Evolutionary conservation across 805 yeast species (phyloP).

Genomic region (Candida sonorensis): DNA sequence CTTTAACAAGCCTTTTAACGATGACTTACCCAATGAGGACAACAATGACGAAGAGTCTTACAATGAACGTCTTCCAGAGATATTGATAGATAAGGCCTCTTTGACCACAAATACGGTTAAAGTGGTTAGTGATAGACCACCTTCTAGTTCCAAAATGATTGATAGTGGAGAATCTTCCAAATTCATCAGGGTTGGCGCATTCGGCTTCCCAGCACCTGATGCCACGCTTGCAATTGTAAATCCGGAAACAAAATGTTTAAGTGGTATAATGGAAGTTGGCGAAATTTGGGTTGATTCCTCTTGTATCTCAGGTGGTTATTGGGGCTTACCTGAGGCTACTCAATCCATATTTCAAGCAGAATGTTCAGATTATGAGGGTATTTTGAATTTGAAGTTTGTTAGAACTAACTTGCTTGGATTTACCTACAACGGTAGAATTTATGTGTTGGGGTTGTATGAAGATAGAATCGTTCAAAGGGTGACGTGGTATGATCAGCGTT

Average conservation of each 20-base stretch:
- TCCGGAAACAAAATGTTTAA: constrained; percentile 78
- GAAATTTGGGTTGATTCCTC: constrained; percentile 98
- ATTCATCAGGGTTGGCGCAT: constrained; percentile 73
- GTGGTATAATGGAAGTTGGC: constrained; percentile 76
- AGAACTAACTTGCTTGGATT: constrained; percentile 92
- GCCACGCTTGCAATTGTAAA: constrained; percentile 90
- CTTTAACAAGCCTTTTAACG: constrained; percentile 29
- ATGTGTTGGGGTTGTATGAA: constrained; percentile 83
- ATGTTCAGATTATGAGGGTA: constrained; percentile 66
- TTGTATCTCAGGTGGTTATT: constrained; percentile 83
- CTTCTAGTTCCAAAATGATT: constrained; percentile 39
- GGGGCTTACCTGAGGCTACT: constrained; percentile 64
- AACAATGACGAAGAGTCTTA: constrained; percentile 17
- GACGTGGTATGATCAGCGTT: constrained; percentile 54
- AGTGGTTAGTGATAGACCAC: constrained; percentile 54
- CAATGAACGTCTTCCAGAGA: constrained; percentile 48
- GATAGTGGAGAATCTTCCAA: constrained; percentile 35
- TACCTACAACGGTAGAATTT: constrained; percentile 78
- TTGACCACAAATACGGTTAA: constrained; percentile 66
- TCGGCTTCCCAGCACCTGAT: constrained; percentile 93
- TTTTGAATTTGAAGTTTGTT: constrained; percentile 68
- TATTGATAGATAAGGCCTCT: constrained; percentile 66
- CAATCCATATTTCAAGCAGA: constrained; percentile 74
- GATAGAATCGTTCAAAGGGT: constrained; percentile 80
- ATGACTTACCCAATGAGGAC: constrained; percentile 31